Conservation (phyloP, 2,329 filamentous ascomycete species). For the Kalaharituber pfeilii region DNA sequence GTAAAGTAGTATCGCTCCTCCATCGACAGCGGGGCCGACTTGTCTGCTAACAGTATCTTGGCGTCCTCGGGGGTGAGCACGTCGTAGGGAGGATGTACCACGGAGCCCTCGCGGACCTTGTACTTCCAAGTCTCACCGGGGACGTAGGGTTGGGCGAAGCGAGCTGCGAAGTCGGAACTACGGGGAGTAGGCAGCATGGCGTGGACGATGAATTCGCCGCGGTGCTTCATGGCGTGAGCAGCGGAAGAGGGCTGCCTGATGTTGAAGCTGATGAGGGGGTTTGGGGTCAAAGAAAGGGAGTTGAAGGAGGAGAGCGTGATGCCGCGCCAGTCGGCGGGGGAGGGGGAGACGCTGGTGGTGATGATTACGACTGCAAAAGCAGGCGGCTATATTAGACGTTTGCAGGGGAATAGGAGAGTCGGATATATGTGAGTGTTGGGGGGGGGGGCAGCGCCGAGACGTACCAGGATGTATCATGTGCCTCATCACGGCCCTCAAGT, state of each 20-base stretch:
- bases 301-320: conserved; percentile 23
- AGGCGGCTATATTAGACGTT: background rate
- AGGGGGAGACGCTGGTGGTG: conserved; percentile 8
- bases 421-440: no score
- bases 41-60: background rate
- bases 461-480: background rate
- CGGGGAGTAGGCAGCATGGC: conserved; percentile 11
- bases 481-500: background rate
- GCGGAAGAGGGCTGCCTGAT: conserved; percentile 20
- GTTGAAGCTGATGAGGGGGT: conserved; percentile 21
- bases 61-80: background rate
- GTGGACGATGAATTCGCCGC: conserved; percentile 13
- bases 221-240: conserved; percentile 9
- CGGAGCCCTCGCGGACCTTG: background rate
- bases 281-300: conserved; percentile 19
- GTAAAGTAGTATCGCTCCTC: background rate
- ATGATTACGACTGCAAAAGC: conserved; percentile 11
- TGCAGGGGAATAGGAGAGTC: no score
- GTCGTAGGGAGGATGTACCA: background rate
- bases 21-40: background rate
- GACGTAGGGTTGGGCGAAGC: conserved; percentile 4
- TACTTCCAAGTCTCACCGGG: background rate
- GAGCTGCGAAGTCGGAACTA: conserved; percentile 11
- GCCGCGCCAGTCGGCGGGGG: conserved; percentile 14
- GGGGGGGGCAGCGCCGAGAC: background rate